Evolutionary conservation across 2,329 filamentous ascomycete genomes (phyloP).

Genomic region (Verticillium nubilum): DNA sequence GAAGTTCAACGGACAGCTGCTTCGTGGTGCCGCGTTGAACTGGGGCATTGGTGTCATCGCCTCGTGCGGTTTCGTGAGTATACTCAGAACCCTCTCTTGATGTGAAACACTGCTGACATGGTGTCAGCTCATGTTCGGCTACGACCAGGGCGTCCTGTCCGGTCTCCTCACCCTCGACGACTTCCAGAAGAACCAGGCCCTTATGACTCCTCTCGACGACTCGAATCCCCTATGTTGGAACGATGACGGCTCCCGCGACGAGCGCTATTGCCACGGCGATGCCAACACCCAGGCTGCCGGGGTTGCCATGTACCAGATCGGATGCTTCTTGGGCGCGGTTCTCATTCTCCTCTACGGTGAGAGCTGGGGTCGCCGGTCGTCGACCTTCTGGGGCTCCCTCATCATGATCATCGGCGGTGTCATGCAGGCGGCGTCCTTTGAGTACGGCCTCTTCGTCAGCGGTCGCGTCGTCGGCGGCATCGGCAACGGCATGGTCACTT

Average conservation of each 20-base stretch:
- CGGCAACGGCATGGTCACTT: conserved; percentile 22
- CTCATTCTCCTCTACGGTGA: conserved; percentile 23
- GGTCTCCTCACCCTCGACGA: conserved; percentile 19
- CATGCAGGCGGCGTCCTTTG: conserved; percentile 17
- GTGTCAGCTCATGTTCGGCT: not conserved
- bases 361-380: conserved; percentile 22
- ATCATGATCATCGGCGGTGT: conserved; percentile 24
- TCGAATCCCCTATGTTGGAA: conserved; percentile 19
- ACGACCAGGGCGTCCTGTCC: conserved; percentile 17
- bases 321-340: conserved; percentile 21
- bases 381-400: conserved; percentile 23
- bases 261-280: conserved; percentile 16
- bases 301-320: conserved; percentile 21
- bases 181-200: conserved; percentile 17
- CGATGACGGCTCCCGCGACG: conserved; percentile 13
- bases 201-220: conserved; percentile 20
- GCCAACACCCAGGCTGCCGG: conserved; percentile 22
- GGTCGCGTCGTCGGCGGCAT: conserved; percentile 20
- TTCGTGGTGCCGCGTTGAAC: conserved; percentile 17
- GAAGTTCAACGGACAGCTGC: conserved; percentile 15
- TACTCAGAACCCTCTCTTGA: conserved; percentile 19
- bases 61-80: conserved; percentile 16
- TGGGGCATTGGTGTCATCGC: conserved; percentile 22
- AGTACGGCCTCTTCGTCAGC: conserved; percentile 17
- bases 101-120: conserved; percentile 4